Conservation (phyloP, 2,329 filamentous ascomycete species). For the Claviceps pusilla region DNA sequence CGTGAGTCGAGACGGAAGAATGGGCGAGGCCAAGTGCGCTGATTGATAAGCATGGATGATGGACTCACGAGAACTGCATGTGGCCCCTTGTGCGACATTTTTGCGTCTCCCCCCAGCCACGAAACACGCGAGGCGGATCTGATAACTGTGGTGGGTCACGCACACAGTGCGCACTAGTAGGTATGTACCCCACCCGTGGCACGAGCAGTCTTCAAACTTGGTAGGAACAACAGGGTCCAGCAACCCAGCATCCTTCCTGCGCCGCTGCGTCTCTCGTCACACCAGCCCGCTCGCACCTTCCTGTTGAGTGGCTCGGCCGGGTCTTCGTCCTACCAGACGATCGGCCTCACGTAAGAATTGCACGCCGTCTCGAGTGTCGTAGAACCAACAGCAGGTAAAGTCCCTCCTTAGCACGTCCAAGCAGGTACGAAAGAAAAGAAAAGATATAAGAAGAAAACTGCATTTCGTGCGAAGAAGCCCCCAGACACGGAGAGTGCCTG, state of each 20-base stretch:
- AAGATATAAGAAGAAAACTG: too few relatives aligned
- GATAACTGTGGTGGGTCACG: conserved; percentile 10
- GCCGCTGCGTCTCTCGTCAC: neutral
- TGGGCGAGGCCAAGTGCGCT: neutral
- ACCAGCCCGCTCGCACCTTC: neutral
- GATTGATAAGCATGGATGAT: neutral
- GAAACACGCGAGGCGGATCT: conserved; percentile 7
- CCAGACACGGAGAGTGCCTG: too few relatives aligned
- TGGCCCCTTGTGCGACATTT: neutral
- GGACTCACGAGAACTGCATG: too few relatives aligned
- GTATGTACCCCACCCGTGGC: too few relatives aligned
- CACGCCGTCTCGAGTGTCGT: too few relatives aligned
- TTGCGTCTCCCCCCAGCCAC: neutral
- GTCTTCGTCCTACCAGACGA: too few relatives aligned
- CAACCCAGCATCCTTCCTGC: neutral
- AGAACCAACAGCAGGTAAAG: too few relatives aligned
- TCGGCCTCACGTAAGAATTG: too few relatives aligned
- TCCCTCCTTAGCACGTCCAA: too few relatives aligned
- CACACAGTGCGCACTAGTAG: neutral
- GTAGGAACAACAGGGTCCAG: neutral
- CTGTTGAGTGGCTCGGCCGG: too few relatives aligned
- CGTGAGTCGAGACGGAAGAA: neutral
- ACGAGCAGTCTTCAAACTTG: neutral
- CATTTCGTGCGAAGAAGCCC: too few relatives aligned
- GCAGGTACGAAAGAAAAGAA: too few relatives aligned